Conservation (phyloP, 768 basidiomycete species). For the Russula vinacea region DNA sequence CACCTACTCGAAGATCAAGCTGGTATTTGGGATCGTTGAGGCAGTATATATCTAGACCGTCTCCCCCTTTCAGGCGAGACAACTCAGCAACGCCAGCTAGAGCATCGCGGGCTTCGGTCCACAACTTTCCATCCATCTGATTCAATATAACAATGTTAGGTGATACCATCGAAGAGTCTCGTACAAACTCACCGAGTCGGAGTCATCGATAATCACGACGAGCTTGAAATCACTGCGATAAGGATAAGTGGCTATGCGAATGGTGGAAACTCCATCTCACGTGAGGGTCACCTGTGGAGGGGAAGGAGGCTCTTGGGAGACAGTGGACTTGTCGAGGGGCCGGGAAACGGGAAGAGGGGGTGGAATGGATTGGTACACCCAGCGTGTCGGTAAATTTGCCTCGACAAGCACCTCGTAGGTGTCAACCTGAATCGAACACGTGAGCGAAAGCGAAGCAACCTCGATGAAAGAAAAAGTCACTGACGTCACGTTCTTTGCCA, state of each 20-base stretch:
- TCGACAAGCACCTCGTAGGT: slow-evolving; percentile 40
- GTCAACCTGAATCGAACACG: slow-evolving; percentile 31
- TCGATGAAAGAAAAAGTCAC: slow-evolving; percentile 1
- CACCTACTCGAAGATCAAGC: slow-evolving; percentile 33
- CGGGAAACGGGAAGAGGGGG: neutral
- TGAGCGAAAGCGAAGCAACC: neutral
- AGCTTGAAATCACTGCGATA: slow-evolving; percentile 41
- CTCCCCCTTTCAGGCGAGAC: slow-evolving; percentile 39
- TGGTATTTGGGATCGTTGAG: slow-evolving; percentile 35
- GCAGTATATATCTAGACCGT: slow-evolving; percentile 45
- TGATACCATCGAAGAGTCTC: neutral
- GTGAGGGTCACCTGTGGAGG: neutral
- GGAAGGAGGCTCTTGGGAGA: neutral
- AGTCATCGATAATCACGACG: slow-evolving; percentile 44
- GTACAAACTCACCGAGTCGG: slow-evolving; percentile 37
- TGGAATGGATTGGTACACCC: slow-evolving; percentile 3
- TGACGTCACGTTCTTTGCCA: slow-evolving; percentile 38
- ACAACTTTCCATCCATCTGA: slow-evolving; percentile 44
- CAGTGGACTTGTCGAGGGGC: neutral
- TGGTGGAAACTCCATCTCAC: slow-evolving; percentile 3
- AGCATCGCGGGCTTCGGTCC: slow-evolving; percentile 43
- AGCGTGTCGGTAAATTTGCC: slow-evolving; percentile 29
- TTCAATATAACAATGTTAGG: neutral
- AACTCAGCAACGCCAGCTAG: slow-evolving; percentile 43
- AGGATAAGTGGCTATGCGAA: neutral